Evolutionary conservation across 352 stramenopile species (phyloP).

Genomic region (Globisporangium perplexum): DNA sequence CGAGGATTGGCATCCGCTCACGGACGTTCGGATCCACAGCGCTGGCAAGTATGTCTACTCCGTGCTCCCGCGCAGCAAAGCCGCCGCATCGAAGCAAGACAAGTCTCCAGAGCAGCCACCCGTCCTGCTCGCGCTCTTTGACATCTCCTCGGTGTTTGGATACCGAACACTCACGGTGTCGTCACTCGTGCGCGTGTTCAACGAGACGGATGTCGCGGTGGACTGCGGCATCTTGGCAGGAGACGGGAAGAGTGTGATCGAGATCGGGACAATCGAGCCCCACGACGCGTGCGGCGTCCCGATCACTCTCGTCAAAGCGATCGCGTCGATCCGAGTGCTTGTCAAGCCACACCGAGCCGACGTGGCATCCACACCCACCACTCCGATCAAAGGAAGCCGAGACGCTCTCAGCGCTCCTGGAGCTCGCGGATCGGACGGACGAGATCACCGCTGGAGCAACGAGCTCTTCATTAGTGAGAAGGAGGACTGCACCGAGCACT

Average conservation of each 20-base stretch:
- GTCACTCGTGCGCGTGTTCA: slow-evolving; percentile 72
- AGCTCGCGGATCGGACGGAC: slow-evolving; percentile 9
- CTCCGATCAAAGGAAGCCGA: neutral
- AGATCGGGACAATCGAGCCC: slow-evolving; percentile 58
- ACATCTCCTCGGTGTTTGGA: slow-evolving; percentile 63
- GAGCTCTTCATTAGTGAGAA: slow-evolving; percentile 71
- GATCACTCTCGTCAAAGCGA: slow-evolving; percentile 50
- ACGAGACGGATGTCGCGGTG: slow-evolving; percentile 53
- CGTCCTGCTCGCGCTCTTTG: slow-evolving; percentile 58
- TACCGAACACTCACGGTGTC: slow-evolving; percentile 78
- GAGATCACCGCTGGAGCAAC: slow-evolving; percentile 77
- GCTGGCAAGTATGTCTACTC: slow-evolving; percentile 77
- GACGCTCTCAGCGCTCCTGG: neutral
- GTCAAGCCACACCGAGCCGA: slow-evolving; percentile 38
- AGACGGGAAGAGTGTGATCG: slow-evolving; percentile 50
- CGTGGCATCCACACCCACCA: neutral
- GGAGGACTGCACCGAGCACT: slow-evolving; percentile 47
- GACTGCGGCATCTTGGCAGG: slow-evolving; percentile 52
- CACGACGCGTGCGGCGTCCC: slow-evolving; percentile 58
- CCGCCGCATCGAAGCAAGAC: neutral
- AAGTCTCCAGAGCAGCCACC: slow-evolving; percentile 7
- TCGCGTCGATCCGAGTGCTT: slow-evolving; percentile 56
- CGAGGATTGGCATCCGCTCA: slow-evolving; percentile 65
- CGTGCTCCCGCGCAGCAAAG: slow-evolving; percentile 25
- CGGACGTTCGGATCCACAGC: slow-evolving; percentile 70